Evolutionary conservation across 129 eudicot species (phyloP).

Genomic region (Solidago caesia): DNA sequence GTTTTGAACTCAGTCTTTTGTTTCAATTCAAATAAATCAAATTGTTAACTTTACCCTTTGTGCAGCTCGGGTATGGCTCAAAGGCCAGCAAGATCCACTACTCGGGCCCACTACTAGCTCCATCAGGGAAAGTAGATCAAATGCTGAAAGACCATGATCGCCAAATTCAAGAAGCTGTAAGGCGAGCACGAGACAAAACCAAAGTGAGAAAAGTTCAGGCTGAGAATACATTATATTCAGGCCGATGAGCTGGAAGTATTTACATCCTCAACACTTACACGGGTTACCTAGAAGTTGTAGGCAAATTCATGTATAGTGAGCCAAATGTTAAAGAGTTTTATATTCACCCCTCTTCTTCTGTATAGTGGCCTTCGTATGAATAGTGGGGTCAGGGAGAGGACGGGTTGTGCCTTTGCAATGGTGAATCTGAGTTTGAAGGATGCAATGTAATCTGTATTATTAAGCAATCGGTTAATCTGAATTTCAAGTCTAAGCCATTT

Average conservation of each 20-base stretch:
- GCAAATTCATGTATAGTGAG: constrained; percentile 30
- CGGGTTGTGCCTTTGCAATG: background rate
- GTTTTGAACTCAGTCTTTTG: constrained; percentile 16
- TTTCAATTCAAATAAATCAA: background rate
- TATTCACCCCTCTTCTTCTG: constrained; percentile 17
- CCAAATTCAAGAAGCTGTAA: constrained; percentile 86
- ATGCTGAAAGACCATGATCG: constrained; percentile 88
- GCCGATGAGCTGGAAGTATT: constrained; percentile 46
- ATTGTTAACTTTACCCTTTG: background rate
- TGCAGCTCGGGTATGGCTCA: constrained; percentile 82
- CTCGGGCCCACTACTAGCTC: constrained; percentile 78
- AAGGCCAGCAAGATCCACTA: constrained; percentile 89
- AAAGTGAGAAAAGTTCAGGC: constrained; percentile 54
- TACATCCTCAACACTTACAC: constrained; percentile 12
- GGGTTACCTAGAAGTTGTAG: constrained; percentile 20
- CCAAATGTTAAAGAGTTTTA: constrained; percentile 1
- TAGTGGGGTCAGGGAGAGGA: constrained; percentile 11
- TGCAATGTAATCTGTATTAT: constrained; percentile 4
- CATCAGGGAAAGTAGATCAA: constrained; percentile 76
- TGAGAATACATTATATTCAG: constrained; percentile 61
- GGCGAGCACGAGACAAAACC: constrained; percentile 82
- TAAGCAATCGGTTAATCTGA: constrained; percentile 14
- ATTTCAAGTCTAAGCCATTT: background rate
- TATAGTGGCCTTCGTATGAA: constrained; percentile 22
- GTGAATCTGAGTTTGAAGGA: background rate